These are phyloP conservation scores for Hippophae tibetana DNA, from an alignment of 306 rosid species.

Conservation along the genomic window DNA sequence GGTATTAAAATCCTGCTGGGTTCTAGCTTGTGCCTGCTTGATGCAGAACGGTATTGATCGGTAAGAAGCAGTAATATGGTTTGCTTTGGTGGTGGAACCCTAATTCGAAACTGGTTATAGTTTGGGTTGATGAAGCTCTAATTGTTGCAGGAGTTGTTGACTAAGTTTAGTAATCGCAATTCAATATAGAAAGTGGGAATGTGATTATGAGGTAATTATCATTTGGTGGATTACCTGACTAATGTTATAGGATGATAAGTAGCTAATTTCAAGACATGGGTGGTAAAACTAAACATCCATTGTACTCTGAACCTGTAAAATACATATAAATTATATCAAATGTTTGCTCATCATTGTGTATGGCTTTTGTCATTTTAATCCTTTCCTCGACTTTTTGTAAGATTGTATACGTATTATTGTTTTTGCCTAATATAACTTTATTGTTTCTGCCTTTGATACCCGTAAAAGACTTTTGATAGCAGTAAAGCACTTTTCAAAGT, in stretches of 20 bases:
- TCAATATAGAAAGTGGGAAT: slow-evolving; percentile 37
- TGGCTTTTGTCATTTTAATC: slow-evolving; percentile 19
- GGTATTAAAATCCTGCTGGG: slow-evolving; percentile 38
- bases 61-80: slow-evolving; percentile 43
- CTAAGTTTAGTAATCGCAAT: slow-evolving; percentile 36
- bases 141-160: slow-evolving; percentile 31
- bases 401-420: slow-evolving; percentile 19
- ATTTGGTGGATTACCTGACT: slow-evolving; percentile 35
- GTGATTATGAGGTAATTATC: slow-evolving; percentile 25
- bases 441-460: too few species aligned
- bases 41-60: slow-evolving; percentile 30
- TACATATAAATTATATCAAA: slow-evolving; percentile 23
- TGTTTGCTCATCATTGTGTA: slow-evolving; percentile 36
- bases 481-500: too few species aligned
- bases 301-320: slow-evolving; percentile 49
- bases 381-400: background rate
- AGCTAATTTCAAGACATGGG: slow-evolving; percentile 57
- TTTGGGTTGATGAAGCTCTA: slow-evolving; percentile 28
- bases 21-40: slow-evolving; percentile 17
- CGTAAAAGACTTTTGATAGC: too few species aligned
- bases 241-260: slow-evolving; percentile 38
- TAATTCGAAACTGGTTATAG: slow-evolving; percentile 22
- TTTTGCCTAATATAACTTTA: slow-evolving; percentile 34
- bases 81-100: slow-evolving; percentile 26
- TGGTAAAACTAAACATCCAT: slow-evolving; percentile 36